Conservation (phyloP, 2,329 filamentous ascomycete genomes). For the Periconia macrospinosa region DNA sequence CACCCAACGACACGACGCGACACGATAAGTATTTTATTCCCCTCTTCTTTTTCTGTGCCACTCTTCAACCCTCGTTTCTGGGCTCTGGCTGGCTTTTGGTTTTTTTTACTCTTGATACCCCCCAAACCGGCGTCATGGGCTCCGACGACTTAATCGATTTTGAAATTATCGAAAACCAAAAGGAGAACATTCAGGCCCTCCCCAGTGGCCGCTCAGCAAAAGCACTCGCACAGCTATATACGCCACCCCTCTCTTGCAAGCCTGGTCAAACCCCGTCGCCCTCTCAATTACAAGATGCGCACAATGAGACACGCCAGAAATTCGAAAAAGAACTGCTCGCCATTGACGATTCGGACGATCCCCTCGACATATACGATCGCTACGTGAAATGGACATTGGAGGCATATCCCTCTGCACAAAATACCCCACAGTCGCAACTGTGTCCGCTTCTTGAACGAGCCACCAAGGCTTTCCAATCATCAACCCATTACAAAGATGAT, state of each 20-base stretch:
- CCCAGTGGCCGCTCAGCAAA: conserved; percentile 86
- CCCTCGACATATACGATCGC: conserved; percentile 91
- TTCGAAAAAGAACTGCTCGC: conserved; percentile 82
- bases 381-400: conserved; percentile 97
- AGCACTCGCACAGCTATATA: conserved; percentile 82
- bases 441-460: conserved; percentile 87
- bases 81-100: conserved; percentile 12
- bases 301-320: conserved; percentile 77
- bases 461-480: conserved; percentile 85
- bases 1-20: not conserved
- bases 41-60: not conserved
- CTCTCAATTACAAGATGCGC: conserved; percentile 72
- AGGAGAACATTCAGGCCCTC: conserved; percentile 96
- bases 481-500: conserved; percentile 89
- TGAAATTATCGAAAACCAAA: conserved; percentile 92
- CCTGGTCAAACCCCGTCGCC: conserved; percentile 55
- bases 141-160: conserved; percentile 63
- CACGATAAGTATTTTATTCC: not conserved
- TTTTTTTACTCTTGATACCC: conserved; percentile 30
- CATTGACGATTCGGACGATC: conserved; percentile 87
- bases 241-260: conserved; percentile 57
- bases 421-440: conserved; percentile 87
- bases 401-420: conserved; percentile 91
- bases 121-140: conserved; percentile 39
- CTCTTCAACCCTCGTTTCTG: not conserved